These are phyloP conservation scores for Pichia gijzeniarum DNA, from an alignment of 805 yeast species.

Conservation along the genomic window DNA sequence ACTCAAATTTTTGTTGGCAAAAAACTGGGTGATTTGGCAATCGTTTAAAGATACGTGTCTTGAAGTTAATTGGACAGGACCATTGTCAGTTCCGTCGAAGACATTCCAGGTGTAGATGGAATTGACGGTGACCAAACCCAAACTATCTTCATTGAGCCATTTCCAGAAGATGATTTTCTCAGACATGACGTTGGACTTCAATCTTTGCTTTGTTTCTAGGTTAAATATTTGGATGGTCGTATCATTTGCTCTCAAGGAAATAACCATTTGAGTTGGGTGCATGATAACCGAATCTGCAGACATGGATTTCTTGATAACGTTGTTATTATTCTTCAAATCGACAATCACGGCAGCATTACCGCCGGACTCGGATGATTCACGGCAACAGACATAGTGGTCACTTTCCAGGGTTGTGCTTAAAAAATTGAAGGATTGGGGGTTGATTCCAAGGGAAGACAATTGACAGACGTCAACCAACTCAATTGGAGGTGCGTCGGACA, in stretches of 20 bases:
- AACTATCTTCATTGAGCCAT: slow-evolving; percentile 68
- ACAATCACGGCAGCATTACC: slow-evolving; percentile 93
- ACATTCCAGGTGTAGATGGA: slow-evolving; percentile 77
- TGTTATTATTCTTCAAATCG: slow-evolving; percentile 72
- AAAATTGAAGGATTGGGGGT: slow-evolving; percentile 79
- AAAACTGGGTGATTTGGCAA: slow-evolving; percentile 87
- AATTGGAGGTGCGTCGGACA: slow-evolving; percentile 73
- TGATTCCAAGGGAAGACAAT: slow-evolving; percentile 80
- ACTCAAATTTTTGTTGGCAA: slow-evolving; percentile 67
- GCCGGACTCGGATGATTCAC: slow-evolving; percentile 57
- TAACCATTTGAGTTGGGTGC: slow-evolving; percentile 86
- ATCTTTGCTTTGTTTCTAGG: slow-evolving; percentile 76
- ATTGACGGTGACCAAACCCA: slow-evolving; percentile 81
- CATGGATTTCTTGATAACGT: slow-evolving; percentile 86
- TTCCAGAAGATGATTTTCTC: slow-evolving; percentile 95
- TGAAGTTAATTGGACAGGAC: slow-evolving; percentile 76
- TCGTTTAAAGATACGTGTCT: slow-evolving; percentile 75
- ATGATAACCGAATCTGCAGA: slow-evolving; percentile 95
- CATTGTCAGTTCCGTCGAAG: slow-evolving; percentile 70
- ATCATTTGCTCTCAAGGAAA: slow-evolving; percentile 92
- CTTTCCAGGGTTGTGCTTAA: slow-evolving; percentile 92
- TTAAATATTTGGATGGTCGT: slow-evolving; percentile 94
- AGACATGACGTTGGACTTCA: slow-evolving; percentile 77
- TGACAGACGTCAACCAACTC: slow-evolving; percentile 94
- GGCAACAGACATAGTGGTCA: slow-evolving; percentile 79